A percentile compares a stretch with the other conserved stretches of the same genome.
These are phyloP conservation scores for Thalassiosira mediterranea DNA, from an alignment of 352 stramenopile genomes.

Conservation along the genomic window DNA sequence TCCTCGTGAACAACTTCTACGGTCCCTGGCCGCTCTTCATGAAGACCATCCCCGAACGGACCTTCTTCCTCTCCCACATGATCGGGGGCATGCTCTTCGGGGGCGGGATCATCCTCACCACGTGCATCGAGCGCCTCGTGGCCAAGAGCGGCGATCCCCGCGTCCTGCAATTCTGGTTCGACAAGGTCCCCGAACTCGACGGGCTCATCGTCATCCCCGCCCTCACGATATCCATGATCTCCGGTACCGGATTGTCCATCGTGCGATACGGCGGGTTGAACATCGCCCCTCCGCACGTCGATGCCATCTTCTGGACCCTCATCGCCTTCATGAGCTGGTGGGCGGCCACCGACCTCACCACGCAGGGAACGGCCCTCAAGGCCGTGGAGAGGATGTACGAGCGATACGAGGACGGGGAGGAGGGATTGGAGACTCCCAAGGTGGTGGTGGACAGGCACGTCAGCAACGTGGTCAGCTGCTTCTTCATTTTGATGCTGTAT, in stretches of 20 bases:
- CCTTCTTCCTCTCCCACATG: slow-evolving; percentile 60
- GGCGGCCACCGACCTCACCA: slow-evolving; percentile 62
- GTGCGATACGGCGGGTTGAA: slow-evolving; percentile 60
- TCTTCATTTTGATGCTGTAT: slow-evolving; percentile 68
- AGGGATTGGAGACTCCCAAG: slow-evolving; percentile 51
- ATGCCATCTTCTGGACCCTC: slow-evolving; percentile 56
- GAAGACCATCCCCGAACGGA: slow-evolving; percentile 43
- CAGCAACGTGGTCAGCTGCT: slow-evolving; percentile 63
- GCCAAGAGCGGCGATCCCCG: slow-evolving; percentile 40
- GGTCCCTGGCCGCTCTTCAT: slow-evolving; percentile 58
- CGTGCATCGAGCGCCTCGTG: slow-evolving; percentile 55
- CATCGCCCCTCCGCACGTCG: slow-evolving; percentile 58
- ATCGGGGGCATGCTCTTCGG: slow-evolving; percentile 67
- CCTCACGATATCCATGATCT: slow-evolving; percentile 62
- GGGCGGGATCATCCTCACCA: slow-evolving; percentile 60
- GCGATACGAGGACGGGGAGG: slow-evolving; percentile 22
- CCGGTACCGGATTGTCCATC: slow-evolving; percentile 55
- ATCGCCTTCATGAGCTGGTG: slow-evolving; percentile 63
- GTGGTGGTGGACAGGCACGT: slow-evolving; percentile 55
- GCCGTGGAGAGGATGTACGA: slow-evolving; percentile 42
- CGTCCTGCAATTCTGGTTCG: slow-evolving; percentile 69
- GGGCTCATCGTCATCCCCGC: slow-evolving; percentile 60
- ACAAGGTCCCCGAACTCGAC: slow-evolving; percentile 56
- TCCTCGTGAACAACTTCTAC: slow-evolving; percentile 59
- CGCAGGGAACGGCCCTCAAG: slow-evolving; percentile 51